Percentiles rank a stretch among this genome's conserved stretches.
Conservation (phyloP, 179 eudicot genomes). For the Actinidia arguta region DNA sequence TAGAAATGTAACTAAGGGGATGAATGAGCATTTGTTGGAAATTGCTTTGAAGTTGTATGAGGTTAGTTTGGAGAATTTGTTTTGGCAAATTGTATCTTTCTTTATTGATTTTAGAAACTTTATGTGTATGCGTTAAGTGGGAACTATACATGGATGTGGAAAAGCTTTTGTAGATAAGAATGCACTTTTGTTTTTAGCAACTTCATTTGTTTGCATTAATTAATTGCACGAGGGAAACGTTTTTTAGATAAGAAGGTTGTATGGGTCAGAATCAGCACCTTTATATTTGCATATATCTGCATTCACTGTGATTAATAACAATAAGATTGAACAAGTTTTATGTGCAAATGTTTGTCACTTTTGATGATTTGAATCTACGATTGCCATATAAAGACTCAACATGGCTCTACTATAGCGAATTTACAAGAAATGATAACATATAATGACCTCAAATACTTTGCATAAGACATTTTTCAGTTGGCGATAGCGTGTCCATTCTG, state of each 20-base stretch:
- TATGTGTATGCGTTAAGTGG: background rate
- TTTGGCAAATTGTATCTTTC: background rate
- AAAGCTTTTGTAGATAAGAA: background rate
- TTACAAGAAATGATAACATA: background rate
- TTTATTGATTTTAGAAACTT: background rate
- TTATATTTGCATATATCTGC: background rate
- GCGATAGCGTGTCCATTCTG: background rate
- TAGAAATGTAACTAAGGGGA: background rate
- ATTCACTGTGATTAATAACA: background rate
- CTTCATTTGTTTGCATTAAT: background rate
- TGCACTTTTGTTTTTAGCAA: background rate
- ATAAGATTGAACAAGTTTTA: background rate
- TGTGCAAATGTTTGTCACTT: background rate
- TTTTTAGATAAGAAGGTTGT: too few relatives aligned
- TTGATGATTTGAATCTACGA: background rate
- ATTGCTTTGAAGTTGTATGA: background rate
- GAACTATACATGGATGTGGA: too few relatives aligned
- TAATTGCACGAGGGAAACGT: background rate
- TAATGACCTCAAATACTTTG: background rate
- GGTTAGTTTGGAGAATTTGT: background rate
- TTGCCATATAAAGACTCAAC: background rate
- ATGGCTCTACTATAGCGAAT: background rate
- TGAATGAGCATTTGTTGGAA: background rate
- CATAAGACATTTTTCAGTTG: background rate
- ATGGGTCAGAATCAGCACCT: background rate